Conservation (phyloP, 2,329 filamentous ascomycete species). For the Fusarium dimerum region DNA sequence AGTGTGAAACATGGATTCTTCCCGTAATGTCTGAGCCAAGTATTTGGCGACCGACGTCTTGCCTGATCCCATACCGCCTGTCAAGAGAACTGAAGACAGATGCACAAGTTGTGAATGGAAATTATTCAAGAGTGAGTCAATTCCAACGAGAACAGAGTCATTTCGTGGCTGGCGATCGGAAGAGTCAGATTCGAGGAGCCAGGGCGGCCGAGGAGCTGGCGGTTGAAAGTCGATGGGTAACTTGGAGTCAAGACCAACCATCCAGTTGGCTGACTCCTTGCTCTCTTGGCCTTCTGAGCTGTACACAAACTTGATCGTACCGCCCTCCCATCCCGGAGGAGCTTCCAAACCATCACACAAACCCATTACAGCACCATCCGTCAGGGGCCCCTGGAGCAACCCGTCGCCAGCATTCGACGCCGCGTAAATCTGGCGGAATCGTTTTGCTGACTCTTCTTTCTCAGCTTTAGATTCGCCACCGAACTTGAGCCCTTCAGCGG, state of each 20-base stretch:
- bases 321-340: slow-evolving; percentile 75
- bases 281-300: slow-evolving; percentile 40
- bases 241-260: slow-evolving; percentile 75
- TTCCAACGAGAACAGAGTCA: slow-evolving; percentile 73
- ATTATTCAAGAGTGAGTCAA: slow-evolving; percentile 73
- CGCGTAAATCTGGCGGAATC: slow-evolving; percentile 71
- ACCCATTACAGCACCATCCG: slow-evolving; percentile 80
- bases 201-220: slow-evolving; percentile 67
- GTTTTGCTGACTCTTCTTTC: slow-evolving; percentile 73
- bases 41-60: slow-evolving; percentile 82
- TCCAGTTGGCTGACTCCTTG: slow-evolving; percentile 64
- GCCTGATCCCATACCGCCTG: slow-evolving; percentile 85
- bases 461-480: slow-evolving; percentile 85
- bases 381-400: slow-evolving; percentile 80
- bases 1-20: slow-evolving; percentile 75
- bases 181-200: slow-evolving; percentile 45
- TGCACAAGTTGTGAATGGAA: slow-evolving; percentile 77
- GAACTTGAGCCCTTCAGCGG: slow-evolving; percentile 73
- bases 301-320: slow-evolving; percentile 74
- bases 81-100: slow-evolving; percentile 85
- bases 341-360: slow-evolving; percentile 54
- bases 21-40: slow-evolving; percentile 71
- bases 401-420: slow-evolving; percentile 55
- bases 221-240: slow-evolving; percentile 74
- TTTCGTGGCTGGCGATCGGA: slow-evolving; percentile 58